Evolutionary conservation across 441 rosid species (phyloP), one percentile per base, ranked within the genome.

Genomic region (Manihot esculenta): DNA sequence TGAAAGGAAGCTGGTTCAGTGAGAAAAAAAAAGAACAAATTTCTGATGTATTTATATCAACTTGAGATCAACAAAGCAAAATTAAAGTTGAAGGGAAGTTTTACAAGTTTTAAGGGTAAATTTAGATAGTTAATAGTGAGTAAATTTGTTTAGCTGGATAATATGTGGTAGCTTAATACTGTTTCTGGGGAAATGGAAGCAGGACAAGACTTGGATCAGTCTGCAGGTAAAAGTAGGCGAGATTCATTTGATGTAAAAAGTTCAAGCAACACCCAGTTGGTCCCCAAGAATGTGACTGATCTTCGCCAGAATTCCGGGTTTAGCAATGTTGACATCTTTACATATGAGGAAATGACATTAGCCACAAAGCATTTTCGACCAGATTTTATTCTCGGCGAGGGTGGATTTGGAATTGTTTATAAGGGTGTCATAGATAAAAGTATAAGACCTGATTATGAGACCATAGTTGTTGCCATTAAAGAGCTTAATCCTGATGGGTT

Each of bases 381-480:
- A 3, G 95, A 91, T 83, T 85, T 77, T 64, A 91, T 95, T 50
- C 91, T 95, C 3, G 99, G 99, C 0, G 98, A 93, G 58, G 99
- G 99, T 71, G 99, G 99, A 42, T 95, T 95, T 66, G 98, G 99
- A 45, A 89, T 88, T 49, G 99, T 95, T 61, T 93, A 93, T 57
- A 95, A 89, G 81, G 99, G 99, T 62, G 84, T 89, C 65, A 72
- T 95, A 41, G 97, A 95, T 74, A 89, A 83, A 50, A 82, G 54
- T 51, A 84, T 93, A 53, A 84, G 97, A 79, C 74, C 79, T 59
- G 95, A 89, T 65, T 91, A 85, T 74, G 70, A 78, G 62, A 80
- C 90, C 49, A 83, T 86, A 0, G 66, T 77, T 66, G 98, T 95
- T 62, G 99, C 98, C 35, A 86, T 95, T 59, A 95, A 95, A 85